Base-by-base conservation (phyloP, 164 flowering plant genomes). In the Stephania cephalantha region DNA sequence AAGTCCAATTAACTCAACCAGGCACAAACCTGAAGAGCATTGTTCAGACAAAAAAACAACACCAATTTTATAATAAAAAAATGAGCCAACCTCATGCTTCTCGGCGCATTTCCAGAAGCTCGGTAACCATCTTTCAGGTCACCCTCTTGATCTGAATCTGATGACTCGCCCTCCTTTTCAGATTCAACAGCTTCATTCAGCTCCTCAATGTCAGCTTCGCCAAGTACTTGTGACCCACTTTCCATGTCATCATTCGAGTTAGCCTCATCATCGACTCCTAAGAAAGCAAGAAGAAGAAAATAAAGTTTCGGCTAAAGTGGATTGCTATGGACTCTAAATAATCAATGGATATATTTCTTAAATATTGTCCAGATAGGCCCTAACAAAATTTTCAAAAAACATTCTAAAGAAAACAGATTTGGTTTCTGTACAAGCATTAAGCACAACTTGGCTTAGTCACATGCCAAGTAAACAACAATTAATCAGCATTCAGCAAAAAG, bases 131-230 rank as follows among this genome's bases (percentile, higher is more conserved):
- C 67, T 72, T 61, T 72, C 8, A 76, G 9, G 11, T 81, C 83
- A 76, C 69, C 18, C 63, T 73, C 88, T 69, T 82, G 69, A 73
- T 85, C 90, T 0, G 78, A 58, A 44, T 80, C 84, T 67, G 80
- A 85, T 9, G 70, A 68, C 73, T 79, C 87, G 46, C 31, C 66
- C 42, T 79, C 85, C 66, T 81, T 82, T 61, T 85, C 88, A 48
- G 71, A 72, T 67, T 75, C 86, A 82, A 45, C 78, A 73, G 76
- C 84, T 70, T 79, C 82, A 80, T 29, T 67, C 78, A 76, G 73
- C 71, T 80, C 84, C 75, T 46, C 50, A 70, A 6, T 42, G 45
- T 75, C 80, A 76, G 46, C 73, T 15, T 68, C 46, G 5, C 12
- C 61, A 71, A 70, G 48, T 35, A 71, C 72, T 74, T 67, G 70